Evolutionary conservation across 2,329 filamentous ascomycete genomes (phyloP).

Genomic region (Claviceps cyperi): DNA sequence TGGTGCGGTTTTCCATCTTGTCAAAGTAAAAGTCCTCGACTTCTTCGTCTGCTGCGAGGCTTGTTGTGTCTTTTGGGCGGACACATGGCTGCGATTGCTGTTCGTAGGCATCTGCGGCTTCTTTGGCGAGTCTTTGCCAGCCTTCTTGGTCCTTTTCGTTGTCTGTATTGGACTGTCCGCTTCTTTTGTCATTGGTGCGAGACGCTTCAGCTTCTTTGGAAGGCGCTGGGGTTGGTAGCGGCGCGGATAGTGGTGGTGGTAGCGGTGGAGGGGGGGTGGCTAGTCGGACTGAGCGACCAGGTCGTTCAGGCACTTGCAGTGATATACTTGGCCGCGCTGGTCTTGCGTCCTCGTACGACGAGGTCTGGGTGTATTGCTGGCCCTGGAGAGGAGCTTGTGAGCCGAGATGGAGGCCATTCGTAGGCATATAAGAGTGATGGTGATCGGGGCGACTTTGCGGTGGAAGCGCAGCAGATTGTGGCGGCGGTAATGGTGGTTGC

Average conservation of each 20-base stretch:
- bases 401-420: background rate
- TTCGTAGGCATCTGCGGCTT: constrained; percentile 10
- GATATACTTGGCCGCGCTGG: constrained; percentile 24
- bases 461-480: background rate
- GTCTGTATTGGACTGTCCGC: background rate
- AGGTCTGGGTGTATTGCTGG: background rate
- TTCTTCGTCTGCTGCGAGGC: constrained; percentile 1
- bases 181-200: background rate
- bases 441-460: background rate
- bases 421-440: background rate
- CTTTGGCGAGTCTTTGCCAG: constrained; percentile 11
- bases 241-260: constrained; percentile 25
- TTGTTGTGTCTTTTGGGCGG: background rate
- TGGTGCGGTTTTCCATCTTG: constrained; percentile 31
- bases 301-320: constrained; percentile 32
- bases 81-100: background rate
- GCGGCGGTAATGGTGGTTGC: background rate
- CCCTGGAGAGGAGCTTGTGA: background rate
- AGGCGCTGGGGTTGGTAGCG: constrained; percentile 16
- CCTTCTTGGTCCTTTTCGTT: constrained; percentile 4
- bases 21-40: constrained; percentile 21
- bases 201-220: constrained; percentile 25
- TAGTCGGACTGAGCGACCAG: constrained; percentile 44
- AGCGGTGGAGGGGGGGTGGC: constrained; percentile 35
- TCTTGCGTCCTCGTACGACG: constrained; percentile 9